Conservation (phyloP, 192 early-diverging fungal species). For the Chytriomyces confervae region DNA sequence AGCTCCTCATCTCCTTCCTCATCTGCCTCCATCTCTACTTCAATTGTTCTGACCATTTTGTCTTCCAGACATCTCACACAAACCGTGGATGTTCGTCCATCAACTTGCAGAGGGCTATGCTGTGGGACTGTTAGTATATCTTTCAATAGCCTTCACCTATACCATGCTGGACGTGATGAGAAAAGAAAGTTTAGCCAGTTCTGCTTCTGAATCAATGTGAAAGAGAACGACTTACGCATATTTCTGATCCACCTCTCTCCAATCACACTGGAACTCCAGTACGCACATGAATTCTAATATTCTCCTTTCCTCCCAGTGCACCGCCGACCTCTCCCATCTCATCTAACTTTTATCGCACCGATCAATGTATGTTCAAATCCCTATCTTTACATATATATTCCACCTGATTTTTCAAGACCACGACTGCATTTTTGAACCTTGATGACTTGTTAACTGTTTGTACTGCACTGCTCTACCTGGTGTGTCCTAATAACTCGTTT, state of each 20-base stretch:
- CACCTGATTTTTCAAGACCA: conserved; percentile 16
- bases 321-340: too few species aligned
- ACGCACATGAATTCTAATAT: not conserved
- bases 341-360: not conserved
- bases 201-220: conserved; percentile 30
- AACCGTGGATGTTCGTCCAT: too few species aligned
- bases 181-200: conserved; percentile 33
- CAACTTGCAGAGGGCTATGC: not conserved
- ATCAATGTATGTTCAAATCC: too few species aligned
- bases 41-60: not conserved
- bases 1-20: conserved; percentile 5
- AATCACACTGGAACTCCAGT: not conserved
- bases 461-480: not conserved
- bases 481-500: not conserved
- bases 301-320: not conserved
- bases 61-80: too few species aligned
- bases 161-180: not conserved
- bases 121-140: not conserved
- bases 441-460: not conserved
- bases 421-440: conserved; percentile 12
- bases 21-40: not conserved
- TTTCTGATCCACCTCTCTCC: conserved; percentile 21
- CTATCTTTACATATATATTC: conserved; percentile 15
- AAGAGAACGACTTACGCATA: conserved; percentile 25
- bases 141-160: not conserved